Evolutionary conservation across 495 filamentous ascomycete genomes (phyloP).

Genomic region (Cercophora sp.): DNA sequence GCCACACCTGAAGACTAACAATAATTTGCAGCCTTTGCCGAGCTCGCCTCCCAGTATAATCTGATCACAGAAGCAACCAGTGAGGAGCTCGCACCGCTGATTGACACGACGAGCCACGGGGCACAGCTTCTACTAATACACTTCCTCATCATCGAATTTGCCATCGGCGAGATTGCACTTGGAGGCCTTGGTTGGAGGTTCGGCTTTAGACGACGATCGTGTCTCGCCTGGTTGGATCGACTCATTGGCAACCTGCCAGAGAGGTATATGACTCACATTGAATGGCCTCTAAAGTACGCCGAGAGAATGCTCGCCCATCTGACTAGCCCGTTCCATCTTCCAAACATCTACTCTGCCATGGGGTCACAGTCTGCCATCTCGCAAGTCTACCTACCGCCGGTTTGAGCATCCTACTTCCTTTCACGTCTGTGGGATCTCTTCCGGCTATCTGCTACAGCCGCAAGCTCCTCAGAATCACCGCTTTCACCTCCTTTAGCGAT

Average conservation of each 20-base stretch:
- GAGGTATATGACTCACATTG: slow-evolving; percentile 16
- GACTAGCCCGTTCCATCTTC: neutral
- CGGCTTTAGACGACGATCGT: slow-evolving; percentile 15
- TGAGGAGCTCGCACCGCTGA: slow-evolving; percentile 43
- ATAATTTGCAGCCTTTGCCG: slow-evolving; percentile 21
- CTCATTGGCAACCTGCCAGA: slow-evolving; percentile 14
- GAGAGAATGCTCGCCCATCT: neutral
- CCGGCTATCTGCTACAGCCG: neutral
- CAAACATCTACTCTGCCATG: neutral
- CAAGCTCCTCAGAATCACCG: slow-evolving; percentile 1
- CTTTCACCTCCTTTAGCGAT: neutral
- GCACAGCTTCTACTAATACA: slow-evolving; percentile 49
- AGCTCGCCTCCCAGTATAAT: slow-evolving; percentile 17
- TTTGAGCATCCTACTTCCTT: neutral
- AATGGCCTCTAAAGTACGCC: slow-evolving; percentile 23
- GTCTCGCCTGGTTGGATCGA: slow-evolving; percentile 18
- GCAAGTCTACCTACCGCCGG: no score
- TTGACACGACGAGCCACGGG: slow-evolving; percentile 37
- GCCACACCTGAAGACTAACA: no score
- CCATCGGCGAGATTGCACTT: slow-evolving; percentile 20
- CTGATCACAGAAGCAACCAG: slow-evolving; percentile 22
- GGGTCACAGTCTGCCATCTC: no score
- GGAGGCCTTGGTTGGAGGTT: slow-evolving; percentile 10
- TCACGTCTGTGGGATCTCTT: neutral
- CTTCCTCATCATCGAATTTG: slow-evolving; percentile 36